These are phyloP conservation scores for Malus hybrid DNA, from an alignment of 331 rosid species.

Conservation along the genomic window DNA sequence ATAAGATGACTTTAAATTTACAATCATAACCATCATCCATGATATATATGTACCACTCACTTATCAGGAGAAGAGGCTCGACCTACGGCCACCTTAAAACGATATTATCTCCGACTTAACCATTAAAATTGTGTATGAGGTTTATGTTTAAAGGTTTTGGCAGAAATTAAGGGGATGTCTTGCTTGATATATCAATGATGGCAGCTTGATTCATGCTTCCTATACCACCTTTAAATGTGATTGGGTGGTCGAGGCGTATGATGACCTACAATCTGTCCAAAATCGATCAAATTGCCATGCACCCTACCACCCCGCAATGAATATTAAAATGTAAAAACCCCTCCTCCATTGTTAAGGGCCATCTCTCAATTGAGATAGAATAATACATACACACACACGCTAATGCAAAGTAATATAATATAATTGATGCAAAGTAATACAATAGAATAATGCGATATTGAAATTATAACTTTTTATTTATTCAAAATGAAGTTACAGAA, in stretches of 20 bases:
- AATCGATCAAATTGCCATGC: neutral
- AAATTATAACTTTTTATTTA: no score
- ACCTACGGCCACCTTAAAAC: no score
- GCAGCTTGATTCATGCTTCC: neutral
- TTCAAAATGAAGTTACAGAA: no score
- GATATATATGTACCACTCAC: no score
- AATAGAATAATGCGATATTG: no score
- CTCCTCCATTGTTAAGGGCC: neutral
- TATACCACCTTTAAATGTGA: neutral
- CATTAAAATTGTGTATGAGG: no score
- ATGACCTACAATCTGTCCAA: neutral
- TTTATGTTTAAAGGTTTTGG: no score
- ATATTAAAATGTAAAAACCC: neutral
- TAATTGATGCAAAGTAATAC: no score
- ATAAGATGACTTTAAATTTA: no score
- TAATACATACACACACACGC: neutral
- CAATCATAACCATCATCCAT: no score
- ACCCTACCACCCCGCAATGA: conserved; percentile 9
- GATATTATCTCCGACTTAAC: no score
- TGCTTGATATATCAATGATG: neutral
- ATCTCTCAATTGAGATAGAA: neutral
- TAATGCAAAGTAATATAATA: neutral
- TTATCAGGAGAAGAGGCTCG: no score
- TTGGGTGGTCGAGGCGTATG: neutral
- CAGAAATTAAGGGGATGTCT: neutral